These are phyloP conservation scores for Rutidosis leptorrhynchoides DNA, from an alignment of 129 eudicot species.

Conservation along the genomic window DNA sequence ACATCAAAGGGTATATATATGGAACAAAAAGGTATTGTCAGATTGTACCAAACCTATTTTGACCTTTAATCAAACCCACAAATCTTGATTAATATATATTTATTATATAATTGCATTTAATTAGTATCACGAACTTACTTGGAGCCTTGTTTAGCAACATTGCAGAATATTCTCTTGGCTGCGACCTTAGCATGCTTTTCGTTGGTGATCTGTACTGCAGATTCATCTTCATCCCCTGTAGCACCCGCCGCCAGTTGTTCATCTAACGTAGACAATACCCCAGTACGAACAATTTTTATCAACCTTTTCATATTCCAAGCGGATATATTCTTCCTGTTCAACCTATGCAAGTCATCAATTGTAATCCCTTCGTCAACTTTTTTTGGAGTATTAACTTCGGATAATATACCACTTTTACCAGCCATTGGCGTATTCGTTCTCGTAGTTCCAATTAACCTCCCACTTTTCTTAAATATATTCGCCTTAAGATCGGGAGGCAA, in stretches of 20 bases:
- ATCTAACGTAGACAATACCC: conserved; percentile 67
- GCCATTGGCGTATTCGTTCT: conserved; percentile 32
- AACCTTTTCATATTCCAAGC: conserved; percentile 92
- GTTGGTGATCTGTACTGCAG: conserved; percentile 63
- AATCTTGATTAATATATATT: background rate
- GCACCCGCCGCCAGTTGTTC: conserved; percentile 55
- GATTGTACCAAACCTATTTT: background rate
- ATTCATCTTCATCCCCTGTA: conserved; percentile 54
- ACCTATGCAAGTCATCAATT: conserved; percentile 70
- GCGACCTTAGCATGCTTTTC: conserved; percentile 79
- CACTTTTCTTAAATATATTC: conserved; percentile 48
- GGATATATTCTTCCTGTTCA: conserved; percentile 67
- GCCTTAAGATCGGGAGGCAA: conserved; percentile 68
- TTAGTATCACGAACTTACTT: conserved; percentile 44
- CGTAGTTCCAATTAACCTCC: conserved; percentile 45
- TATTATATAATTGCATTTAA: background rate
- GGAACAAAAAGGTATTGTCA: background rate
- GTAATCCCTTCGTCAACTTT: conserved; percentile 54
- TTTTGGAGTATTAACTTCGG: conserved; percentile 34
- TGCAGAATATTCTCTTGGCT: conserved; percentile 68
- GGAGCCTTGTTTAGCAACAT: conserved; percentile 81
- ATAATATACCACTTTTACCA: conserved; percentile 47
- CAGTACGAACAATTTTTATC: conserved; percentile 66
- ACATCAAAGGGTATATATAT: background rate
- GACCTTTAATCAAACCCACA: background rate